These are phyloP conservation scores for Starmerella tilneyi DNA, from an alignment of 805 yeast genomes.

Conservation along the genomic window DNA sequence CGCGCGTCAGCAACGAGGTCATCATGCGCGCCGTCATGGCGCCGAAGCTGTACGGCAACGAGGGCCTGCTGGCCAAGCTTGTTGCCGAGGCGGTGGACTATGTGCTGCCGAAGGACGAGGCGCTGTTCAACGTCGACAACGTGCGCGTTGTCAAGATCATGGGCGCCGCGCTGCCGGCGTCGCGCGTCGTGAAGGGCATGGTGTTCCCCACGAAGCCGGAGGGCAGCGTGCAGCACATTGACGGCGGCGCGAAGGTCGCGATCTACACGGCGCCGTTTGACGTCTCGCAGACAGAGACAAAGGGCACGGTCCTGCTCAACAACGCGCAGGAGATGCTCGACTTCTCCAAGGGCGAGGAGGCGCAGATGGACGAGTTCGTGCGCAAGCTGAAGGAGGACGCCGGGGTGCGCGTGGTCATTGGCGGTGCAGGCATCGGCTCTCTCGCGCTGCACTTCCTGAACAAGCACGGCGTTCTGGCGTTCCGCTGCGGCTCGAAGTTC, in stretches of 20 bases:
- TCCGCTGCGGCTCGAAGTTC: constrained; percentile 87
- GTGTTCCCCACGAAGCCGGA: constrained; percentile 98
- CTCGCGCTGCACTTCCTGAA: constrained; percentile 86
- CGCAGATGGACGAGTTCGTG: constrained; percentile 75
- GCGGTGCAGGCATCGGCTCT: constrained; percentile 92
- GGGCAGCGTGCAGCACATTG: constrained; percentile 58
- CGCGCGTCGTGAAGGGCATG: constrained; percentile 90
- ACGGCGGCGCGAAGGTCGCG: constrained; percentile 69
- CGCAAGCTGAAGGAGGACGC: constrained; percentile 63
- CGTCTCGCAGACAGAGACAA: constrained; percentile 92
- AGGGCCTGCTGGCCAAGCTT: constrained; percentile 61
- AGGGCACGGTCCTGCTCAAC: constrained; percentile 91
- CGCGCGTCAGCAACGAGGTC: constrained; percentile 29
- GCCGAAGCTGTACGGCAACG: constrained; percentile 87
- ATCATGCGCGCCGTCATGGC: constrained; percentile 48
- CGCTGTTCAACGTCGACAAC: constrained; percentile 74
- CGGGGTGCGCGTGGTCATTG: constrained; percentile 79
- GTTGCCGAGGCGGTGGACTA: constrained; percentile 77
- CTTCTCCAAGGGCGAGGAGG: constrained; percentile 92
- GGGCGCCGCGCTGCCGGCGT: constrained; percentile 71
- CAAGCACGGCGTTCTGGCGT: constrained; percentile 71
- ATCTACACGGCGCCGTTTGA: constrained; percentile 91
- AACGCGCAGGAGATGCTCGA: constrained; percentile 95
- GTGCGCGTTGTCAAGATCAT: constrained; percentile 91
- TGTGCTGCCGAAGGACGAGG: constrained; percentile 58